Evolutionary conservation across 2,329 filamentous ascomycete species (phyloP), one percentile per base, ranked within the genome.

Genomic region (Hymenoscyphus fructigenus): DNA sequence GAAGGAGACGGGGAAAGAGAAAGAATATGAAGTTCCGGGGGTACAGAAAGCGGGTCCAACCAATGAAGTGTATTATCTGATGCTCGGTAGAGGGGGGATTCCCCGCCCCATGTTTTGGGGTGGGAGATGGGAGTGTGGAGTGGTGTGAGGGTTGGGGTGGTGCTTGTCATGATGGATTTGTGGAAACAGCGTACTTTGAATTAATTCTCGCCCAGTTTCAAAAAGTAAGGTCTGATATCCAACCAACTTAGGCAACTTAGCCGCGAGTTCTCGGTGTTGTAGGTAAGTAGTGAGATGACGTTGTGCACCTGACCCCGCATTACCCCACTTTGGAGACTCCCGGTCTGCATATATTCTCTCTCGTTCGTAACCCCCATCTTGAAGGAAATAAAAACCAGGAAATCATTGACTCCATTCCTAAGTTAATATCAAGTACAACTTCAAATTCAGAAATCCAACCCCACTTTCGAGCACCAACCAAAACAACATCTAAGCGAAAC

Each of bases 1-100:
- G 76, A 67, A 36, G 67, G 64, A 17, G 73, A 75, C 14, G 75
- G 70, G 62, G 76, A 70, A 44, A 78, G 71, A 44, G 71, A 68
- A 14, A 78, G 71, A 61, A 78, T 76, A 65, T 78, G 73, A 23
- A 77, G 68, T 59, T 76, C 71, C 15, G 73, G 60, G 9, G 76
- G 75, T 7, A 38, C 47, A 14, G 64, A 65, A 2, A 71, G 62
- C 5, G 60, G 44, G 23, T 70, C 69, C 9, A 71, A 66, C 68
- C 67, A 70, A 56, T 71, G 69, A 5, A 71, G 67, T 6, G 69
- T 70, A 41, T 38, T 60, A 61, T 70, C 68, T 34, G 55, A 63
- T 17, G 50, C 47, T 12, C 69, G 67, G 60, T 68, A 71, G 47
- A 71, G 63, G 15, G 69, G 69, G 1, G 67, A 66, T 64, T 71